These are phyloP conservation scores for Penicillium sp. DNA, from an alignment of 2,329 filamentous ascomycete genomes.

Conservation along the genomic window DNA sequence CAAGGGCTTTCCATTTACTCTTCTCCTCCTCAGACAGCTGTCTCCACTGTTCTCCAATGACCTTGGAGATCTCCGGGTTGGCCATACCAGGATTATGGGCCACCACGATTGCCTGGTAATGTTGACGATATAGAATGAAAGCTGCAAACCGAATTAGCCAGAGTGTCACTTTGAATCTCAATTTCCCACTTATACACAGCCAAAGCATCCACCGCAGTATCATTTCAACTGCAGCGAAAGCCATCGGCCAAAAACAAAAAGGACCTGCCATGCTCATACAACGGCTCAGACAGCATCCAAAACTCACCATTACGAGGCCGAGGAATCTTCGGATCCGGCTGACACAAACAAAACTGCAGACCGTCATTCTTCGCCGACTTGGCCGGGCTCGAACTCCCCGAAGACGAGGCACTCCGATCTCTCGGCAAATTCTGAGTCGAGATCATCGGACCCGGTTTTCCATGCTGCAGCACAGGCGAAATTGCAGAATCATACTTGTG, in stretches of 20 bases:
- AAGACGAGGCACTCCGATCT: constrained; percentile 36
- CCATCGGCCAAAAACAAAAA: constrained; percentile 19
- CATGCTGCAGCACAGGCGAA: not conserved
- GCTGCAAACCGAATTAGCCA: constrained; percentile 56
- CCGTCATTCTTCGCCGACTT: constrained; percentile 45
- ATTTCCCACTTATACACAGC: not conserved
- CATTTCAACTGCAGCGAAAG: constrained; percentile 16
- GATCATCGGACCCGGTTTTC: constrained; percentile 21
- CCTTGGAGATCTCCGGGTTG: constrained; percentile 96
- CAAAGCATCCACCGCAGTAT: not conserved
- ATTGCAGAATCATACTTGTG: not conserved
- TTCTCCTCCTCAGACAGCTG: constrained; percentile 73
- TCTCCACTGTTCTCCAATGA: constrained; percentile 92
- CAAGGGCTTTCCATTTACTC: constrained; percentile 82
- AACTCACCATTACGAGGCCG: constrained; percentile 69
- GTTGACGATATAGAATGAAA: constrained; percentile 96
- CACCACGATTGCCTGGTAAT: constrained; percentile 82
- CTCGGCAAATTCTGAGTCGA: constrained; percentile 28
- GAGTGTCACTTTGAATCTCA: not conserved
- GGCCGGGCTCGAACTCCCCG: constrained; percentile 33
- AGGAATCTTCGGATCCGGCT: constrained; percentile 71
- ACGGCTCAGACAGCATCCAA: constrained; percentile 18
- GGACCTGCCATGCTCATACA: constrained; percentile 25
- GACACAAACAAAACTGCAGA: constrained; percentile 66
- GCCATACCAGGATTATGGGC: constrained; percentile 82